Evolutionary conservation across 2,329 filamentous ascomycete genomes (phyloP), one percentile per base, ranked within the genome.

Genomic region (Neopestalotiopsis clavispora): DNA sequence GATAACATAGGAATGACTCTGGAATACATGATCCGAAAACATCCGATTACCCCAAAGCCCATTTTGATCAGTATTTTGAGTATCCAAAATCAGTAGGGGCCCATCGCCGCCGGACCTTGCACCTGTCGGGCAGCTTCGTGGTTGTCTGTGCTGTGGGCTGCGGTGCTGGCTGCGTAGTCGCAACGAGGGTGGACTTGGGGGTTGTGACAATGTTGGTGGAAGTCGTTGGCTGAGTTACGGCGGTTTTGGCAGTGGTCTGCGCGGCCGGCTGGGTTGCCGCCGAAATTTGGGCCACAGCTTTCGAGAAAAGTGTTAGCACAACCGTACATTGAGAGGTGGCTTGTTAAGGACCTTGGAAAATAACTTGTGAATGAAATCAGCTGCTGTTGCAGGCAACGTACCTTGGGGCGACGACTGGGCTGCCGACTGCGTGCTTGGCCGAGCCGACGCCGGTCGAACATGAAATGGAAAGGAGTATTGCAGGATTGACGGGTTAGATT

Each of bases 391-490:
- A 28, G 23, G 5, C 14, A 23, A 4, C 12, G 17, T 17, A 20
- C 7, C 57, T 59, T 59, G 57, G 13, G 23, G 14, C n/a, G 28
- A 10, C 30, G 59, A 20, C 32, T 40, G 59, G 10, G 59, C 17
- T 38, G 59, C 7, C 9, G 28, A 34, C 9, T 52, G 45, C 4
- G n/a, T 20, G 45, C 45, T 20, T 20, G 14, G 5, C 3, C 20
- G 14, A 7, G 45, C 45, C n/a, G 14, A n/a, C 7, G 45, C 14
- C 32, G 12, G 32, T 7, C 59, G 59, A 1, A 62, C n/a, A 20
- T 38, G 32, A 4, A 62, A 62, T 20, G 59, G 59, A 20, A 62
- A 62, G 4, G 34, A 62, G 32, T 62, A 62, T 62, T 62, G 59
- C 30, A 62, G n/a, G n/a, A 62, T 38, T 5, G 59, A 62, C 2